Conservation (phyloP, 1,139 yeast species). For the Yamadazyma atlantica region DNA sequence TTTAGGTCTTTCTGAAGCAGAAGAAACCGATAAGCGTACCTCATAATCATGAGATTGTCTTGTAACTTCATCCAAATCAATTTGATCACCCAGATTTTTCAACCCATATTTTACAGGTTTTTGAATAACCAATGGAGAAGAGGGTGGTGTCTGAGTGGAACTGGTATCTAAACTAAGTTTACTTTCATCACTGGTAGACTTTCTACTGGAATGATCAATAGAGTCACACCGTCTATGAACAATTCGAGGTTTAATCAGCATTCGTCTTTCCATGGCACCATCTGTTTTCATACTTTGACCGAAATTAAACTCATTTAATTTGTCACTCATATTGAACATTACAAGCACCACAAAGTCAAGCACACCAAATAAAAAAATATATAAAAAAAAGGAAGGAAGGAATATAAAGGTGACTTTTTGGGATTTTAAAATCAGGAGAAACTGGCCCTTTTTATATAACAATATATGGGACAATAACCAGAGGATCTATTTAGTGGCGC, state of each 20-base stretch:
- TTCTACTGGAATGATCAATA: conserved; percentile 11
- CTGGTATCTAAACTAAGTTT: conserved; percentile 7
- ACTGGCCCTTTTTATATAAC: too few species aligned
- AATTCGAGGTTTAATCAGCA: background rate
- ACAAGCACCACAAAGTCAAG: too few species aligned
- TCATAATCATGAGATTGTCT: conserved; percentile 14
- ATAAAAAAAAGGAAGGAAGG: background rate
- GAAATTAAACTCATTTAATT: too few species aligned
- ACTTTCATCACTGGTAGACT: conserved; percentile 11
- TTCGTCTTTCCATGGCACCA: too few species aligned
- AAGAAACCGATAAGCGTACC: conserved; percentile 8
- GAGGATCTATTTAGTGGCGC: background rate
- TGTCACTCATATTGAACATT: too few species aligned
- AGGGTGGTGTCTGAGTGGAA: conserved; percentile 11
- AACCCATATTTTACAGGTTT: background rate
- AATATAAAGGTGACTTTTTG: too few species aligned
- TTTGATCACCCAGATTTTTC: conserved; percentile 10
- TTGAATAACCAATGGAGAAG: conserved; percentile 10
- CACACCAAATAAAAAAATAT: too few species aligned
- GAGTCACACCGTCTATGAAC: conserved; percentile 13
- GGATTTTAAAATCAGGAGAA: too few species aligned
- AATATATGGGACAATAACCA: background rate
- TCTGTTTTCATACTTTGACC: too few species aligned
- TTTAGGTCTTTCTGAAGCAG: background rate
- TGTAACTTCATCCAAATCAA: conserved; percentile 21